Percentiles rank a stretch among this genome's conserved stretches.
Conservation (phyloP, 306 rosid species). For the Hippophae rhamnoides region DNA sequence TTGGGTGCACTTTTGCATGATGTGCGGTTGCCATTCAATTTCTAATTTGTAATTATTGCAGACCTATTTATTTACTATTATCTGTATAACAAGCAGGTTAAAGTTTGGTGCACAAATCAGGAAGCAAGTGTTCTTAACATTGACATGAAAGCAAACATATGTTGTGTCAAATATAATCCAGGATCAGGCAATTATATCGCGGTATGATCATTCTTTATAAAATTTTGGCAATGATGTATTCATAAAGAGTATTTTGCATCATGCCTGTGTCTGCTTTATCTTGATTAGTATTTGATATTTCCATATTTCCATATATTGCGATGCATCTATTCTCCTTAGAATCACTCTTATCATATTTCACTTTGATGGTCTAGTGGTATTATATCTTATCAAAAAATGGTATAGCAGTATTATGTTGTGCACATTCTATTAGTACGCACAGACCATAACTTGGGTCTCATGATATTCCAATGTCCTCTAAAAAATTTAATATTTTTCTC, state of each 20-base stretch:
- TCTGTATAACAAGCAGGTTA: conserved; percentile 52
- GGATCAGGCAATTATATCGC: conserved; percentile 86
- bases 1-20: neutral
- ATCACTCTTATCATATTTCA: too few relatives aligned
- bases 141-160: conserved; percentile 98
- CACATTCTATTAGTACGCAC: neutral
- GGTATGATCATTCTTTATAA: conserved; percentile 38
- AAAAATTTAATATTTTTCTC: conserved; percentile 1
- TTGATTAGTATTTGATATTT: neutral
- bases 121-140: conserved; percentile 83
- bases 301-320: too few relatives aligned
- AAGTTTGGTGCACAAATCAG: conserved; percentile 92
- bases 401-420: neutral
- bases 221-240: conserved; percentile 13
- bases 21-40: neutral
- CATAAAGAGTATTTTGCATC: conserved; percentile 10
- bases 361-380: neutral
- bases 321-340: too few relatives aligned
- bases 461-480: neutral
- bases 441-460: neutral
- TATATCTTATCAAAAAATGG: too few relatives aligned
- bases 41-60: neutral
- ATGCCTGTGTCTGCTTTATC: conserved; percentile 7
- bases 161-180: conserved; percentile 95
- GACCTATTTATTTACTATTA: neutral